Evolutionary conservation across 1,284 basidiomycete genomes (phyloP), one percentile per base, ranked within the genome.

Genomic region (Leccinum subatratum): DNA sequence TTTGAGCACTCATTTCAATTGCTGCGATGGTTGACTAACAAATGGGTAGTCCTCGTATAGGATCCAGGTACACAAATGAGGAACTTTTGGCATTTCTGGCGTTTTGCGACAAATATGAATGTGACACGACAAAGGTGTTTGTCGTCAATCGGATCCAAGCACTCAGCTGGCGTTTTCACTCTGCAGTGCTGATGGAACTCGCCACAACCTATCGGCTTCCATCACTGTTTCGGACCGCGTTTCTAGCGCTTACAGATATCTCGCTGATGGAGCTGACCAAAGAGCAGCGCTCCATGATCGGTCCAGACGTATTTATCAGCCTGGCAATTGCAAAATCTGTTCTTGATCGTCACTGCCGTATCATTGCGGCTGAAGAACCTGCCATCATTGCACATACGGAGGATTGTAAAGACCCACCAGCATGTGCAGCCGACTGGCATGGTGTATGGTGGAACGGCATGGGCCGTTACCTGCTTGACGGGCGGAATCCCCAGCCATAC

Each of bases 331-430:
- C 54, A 1, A 39, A 69, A 12, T 28, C 51, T 6, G 45, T 39
- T 2, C 64, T 70, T 0, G 63, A 69, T 28, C n/a, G 59, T 6
- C 62, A 69, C 20, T 37, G 42, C 42, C 45, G 48, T 9, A 64
- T 67, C 2, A 3, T 68, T 8, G 66, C 67, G 22, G 54, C 54
- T 1, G 63, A 68, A 57, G 62, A 68, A 30, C 67, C 58, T 2
- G 59, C 2, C 11, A 68, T 68, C 11, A 6, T 61, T 4, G n/a
- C 25, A 3, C 67, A 69, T 12, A 45, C 63, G 1, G 20, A 51
- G 9, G 58, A 64, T 4, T 68, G 68, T 51, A 51, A 61, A 45
- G 45, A 69, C 11, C 63, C 62, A 8, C 30, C 30, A 32, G 30
- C 30, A 32, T 32, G 30, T 32, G 30, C 30, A 7, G 28, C 22